Evolutionary conservation across 2,329 filamentous ascomycete genomes (phyloP), one percentile per base, ranked within the genome.

Genomic region (Zasmidium citrigriseum): DNA sequence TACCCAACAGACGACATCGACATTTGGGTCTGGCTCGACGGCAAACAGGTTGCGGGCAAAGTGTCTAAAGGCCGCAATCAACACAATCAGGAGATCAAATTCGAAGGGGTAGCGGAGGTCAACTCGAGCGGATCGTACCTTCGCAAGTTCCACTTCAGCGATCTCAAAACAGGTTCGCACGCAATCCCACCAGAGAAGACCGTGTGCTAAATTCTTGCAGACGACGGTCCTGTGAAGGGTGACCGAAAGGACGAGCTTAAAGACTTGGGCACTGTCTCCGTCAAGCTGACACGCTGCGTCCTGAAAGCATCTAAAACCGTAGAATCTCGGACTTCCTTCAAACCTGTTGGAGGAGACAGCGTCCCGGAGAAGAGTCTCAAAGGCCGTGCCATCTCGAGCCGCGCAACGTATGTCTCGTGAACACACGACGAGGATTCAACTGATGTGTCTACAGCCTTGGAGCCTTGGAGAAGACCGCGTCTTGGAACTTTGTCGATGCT

Each of bases 351-450:
- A 10, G 22, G 18, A 1, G 16, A 46, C 18, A 55, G 24, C 2
- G 22, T 71, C 1, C 58, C 64, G 0, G 68, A 71, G 53, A 70
- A 71, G 54, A 56, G 58, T 16, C 44, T 69, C 45, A 71, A 71
- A 52, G 69, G 69, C 3, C 64, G 67, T 7, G 59, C 66, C 0
- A 64, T 71, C 24, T 68, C 68, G 0, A 65, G 50, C 10, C 58
- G 60, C n/a, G 60, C 64, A 1, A 54, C 53, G 68, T 70, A 47
- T 50, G 65, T 64, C 12, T 11, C 41, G 4, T 21, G 24, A 41
- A 16, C 45, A 34, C 14, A 41, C 14, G 4, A 11, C 34, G 16
- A 4, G 34, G 18, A 41, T 41, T 41, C 18, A 14, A 16, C 56
- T 59, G 41, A 62, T 29, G 20, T 20, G 12, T 29, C 25, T 9